Evolutionary conservation across 163 green algal genomes (phyloP).

Genomic region (Scenedesmus sp.): DNA sequence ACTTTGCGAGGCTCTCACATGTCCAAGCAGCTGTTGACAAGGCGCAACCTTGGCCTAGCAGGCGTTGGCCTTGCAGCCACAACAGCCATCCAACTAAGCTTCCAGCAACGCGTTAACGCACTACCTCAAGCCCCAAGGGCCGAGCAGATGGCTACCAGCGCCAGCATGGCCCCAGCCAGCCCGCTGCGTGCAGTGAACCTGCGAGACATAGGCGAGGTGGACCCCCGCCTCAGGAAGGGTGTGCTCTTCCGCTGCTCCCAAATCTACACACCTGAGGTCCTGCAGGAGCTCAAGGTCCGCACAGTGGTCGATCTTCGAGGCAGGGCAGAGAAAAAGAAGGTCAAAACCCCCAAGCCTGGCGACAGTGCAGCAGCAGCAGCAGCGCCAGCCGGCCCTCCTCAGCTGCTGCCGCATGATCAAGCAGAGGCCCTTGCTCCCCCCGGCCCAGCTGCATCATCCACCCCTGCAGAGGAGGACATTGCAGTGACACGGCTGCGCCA

Average conservation of each 20-base stretch:
- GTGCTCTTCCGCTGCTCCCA: constrained; percentile 51
- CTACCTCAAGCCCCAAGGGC: neutral
- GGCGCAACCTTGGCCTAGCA: constrained; percentile 18
- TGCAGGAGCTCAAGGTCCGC: constrained; percentile 45
- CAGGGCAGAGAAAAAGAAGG: constrained; percentile 25
- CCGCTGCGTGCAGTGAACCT: constrained; percentile 47
- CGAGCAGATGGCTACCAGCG: neutral
- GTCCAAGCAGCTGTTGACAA: neutral
- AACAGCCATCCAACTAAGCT: neutral
- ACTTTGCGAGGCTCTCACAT: constrained; percentile 1
- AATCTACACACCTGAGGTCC: constrained; percentile 49
- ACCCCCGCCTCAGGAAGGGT: constrained; percentile 24
- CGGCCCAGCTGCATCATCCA: neutral
- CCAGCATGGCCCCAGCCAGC: neutral
- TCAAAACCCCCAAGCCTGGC: neutral
- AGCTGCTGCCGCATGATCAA: neutral
- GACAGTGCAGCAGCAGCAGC: neutral
- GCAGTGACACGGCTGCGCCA: neutral
- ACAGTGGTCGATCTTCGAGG: constrained; percentile 54
- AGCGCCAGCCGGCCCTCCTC: constrained; percentile 16
- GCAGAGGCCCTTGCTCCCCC: neutral
- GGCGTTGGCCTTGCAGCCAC: constrained; percentile 17
- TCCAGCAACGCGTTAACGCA: neutral
- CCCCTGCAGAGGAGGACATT: constrained; percentile 15
- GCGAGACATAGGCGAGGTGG: constrained; percentile 53